Evolutionary conservation across 2,329 filamentous ascomycete genomes (phyloP).

Genomic region (Diaporthe ilicicola): DNA sequence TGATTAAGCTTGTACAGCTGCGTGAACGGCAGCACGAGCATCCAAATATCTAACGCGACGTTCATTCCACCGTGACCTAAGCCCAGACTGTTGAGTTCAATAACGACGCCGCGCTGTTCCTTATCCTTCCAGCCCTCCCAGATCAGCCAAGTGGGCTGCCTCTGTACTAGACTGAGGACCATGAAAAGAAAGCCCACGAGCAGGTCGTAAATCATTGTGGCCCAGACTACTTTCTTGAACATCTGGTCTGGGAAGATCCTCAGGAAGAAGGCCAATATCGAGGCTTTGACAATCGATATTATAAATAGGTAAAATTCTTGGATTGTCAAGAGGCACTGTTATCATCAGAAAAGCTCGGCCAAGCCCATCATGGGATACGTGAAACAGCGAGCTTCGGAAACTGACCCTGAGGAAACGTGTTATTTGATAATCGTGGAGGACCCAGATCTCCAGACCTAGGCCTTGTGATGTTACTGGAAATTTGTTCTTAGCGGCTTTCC

Average conservation of each 20-base stretch:
- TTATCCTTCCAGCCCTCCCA: slow-evolving; percentile 20
- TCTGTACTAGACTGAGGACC: neutral
- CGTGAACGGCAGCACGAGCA: slow-evolving; percentile 7
- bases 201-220: neutral
- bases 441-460: neutral
- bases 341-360: neutral
- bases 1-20: slow-evolving; percentile 2
- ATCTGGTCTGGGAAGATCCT: slow-evolving; percentile 12
- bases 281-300: slow-evolving; percentile 4
- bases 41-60: neutral
- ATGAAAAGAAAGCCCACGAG: neutral
- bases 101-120: neutral
- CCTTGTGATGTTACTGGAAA: neutral
- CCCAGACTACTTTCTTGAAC: neutral
- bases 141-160: neutral
- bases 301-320: neutral
- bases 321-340: neutral
- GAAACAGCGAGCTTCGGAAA: neutral
- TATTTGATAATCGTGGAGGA: neutral
- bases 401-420: neutral
- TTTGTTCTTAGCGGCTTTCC: neutral
- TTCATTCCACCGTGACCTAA: neutral
- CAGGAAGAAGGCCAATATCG: slow-evolving; percentile 1
- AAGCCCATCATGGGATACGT: no score
- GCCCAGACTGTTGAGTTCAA: neutral